These are phyloP conservation scores for Lolium perenne DNA, from an alignment of 176 grass and related monocot genomes.

Conservation along the genomic window DNA sequence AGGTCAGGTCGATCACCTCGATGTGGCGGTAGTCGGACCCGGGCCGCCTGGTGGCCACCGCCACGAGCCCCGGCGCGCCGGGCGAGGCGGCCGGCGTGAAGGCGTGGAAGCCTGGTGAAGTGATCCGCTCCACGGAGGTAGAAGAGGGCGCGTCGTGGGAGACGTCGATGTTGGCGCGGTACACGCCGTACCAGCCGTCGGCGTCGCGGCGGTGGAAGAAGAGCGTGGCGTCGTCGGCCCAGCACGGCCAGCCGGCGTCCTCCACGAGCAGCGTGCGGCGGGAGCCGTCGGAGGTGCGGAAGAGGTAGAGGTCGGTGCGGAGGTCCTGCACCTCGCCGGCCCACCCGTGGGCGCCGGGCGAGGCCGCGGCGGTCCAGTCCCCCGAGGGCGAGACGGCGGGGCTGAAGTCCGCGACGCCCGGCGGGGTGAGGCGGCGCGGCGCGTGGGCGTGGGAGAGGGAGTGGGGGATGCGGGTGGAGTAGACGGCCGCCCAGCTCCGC, in stretches of 20 bases:
- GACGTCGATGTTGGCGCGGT: slow-evolving; percentile 57
- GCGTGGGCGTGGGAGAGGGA: slow-evolving; percentile 9
- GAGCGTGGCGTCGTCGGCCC: slow-evolving; percentile 77
- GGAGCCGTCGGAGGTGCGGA: slow-evolving; percentile 68
- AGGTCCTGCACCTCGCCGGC: slow-evolving; percentile 78
- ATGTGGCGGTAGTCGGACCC: slow-evolving; percentile 77
- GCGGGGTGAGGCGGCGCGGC: slow-evolving; percentile 57
- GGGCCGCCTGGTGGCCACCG: slow-evolving; percentile 72
- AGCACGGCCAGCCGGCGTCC: slow-evolving; percentile 78
- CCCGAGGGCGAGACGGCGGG: slow-evolving; percentile 84
- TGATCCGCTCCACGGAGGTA: slow-evolving; percentile 58
- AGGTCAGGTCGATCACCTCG: slow-evolving; percentile 69
- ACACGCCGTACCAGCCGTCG: slow-evolving; percentile 82
- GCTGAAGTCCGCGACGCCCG: slow-evolving; percentile 67
- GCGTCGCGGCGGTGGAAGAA: slow-evolving; percentile 84
- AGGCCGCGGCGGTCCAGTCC: slow-evolving; percentile 74
- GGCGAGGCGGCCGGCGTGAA: slow-evolving; percentile 84
- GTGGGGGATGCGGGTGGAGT: slow-evolving; percentile 54
- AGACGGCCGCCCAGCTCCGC: slow-evolving; percentile 77
- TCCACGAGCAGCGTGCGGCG: slow-evolving; percentile 49
- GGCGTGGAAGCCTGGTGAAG: slow-evolving; percentile 75
- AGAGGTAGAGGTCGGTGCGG: slow-evolving; percentile 69
- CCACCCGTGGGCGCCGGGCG: slow-evolving; percentile 49
- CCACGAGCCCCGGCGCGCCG: slow-evolving; percentile 63
- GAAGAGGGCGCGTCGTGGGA: slow-evolving; percentile 26